These are phyloP conservation scores for Penicillium robsamsonii DNA, from an alignment of 495 filamentous ascomycete genomes.

Conservation along the genomic window DNA sequence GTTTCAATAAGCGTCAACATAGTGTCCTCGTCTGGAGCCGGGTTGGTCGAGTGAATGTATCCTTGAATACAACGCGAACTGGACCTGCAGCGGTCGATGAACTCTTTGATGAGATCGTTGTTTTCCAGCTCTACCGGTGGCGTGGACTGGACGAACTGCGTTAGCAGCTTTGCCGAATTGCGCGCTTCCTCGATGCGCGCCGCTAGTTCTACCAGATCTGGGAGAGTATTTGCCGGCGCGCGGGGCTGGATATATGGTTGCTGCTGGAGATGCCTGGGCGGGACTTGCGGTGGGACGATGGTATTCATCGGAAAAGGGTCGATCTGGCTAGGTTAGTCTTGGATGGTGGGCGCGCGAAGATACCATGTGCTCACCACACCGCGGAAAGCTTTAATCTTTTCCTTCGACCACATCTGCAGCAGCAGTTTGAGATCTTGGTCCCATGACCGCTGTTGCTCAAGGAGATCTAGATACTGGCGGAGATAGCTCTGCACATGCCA, in stretches of 20 bases:
- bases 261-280: background rate
- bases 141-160: slow-evolving; percentile 83
- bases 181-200: slow-evolving; percentile 84
- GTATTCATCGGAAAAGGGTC: slow-evolving; percentile 6
- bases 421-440: slow-evolving; percentile 69
- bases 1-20: slow-evolving; percentile 91
- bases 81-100: slow-evolving; percentile 78
- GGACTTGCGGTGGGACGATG: background rate
- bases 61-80: slow-evolving; percentile 75
- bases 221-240: slow-evolving; percentile 50
- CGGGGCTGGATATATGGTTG: slow-evolving; percentile 37
- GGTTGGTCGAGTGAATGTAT: slow-evolving; percentile 78
- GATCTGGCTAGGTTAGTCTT: background rate
- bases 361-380: slow-evolving; percentile 14
- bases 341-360: background rate
- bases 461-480: slow-evolving; percentile 74
- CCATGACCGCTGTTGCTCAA: slow-evolving; percentile 63
- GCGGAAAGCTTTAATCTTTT: slow-evolving; percentile 54
- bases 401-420: slow-evolving; percentile 84
- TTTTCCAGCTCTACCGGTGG: slow-evolving; percentile 68
- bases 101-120: slow-evolving; percentile 90
- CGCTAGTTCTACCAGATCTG: slow-evolving; percentile 74
- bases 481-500: slow-evolving; percentile 77
- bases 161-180: slow-evolving; percentile 84
- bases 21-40: slow-evolving; percentile 85